Evolutionary conservation across 129 eudicot genomes (phyloP).

Genomic region (Dittrichia graveolens): DNA sequence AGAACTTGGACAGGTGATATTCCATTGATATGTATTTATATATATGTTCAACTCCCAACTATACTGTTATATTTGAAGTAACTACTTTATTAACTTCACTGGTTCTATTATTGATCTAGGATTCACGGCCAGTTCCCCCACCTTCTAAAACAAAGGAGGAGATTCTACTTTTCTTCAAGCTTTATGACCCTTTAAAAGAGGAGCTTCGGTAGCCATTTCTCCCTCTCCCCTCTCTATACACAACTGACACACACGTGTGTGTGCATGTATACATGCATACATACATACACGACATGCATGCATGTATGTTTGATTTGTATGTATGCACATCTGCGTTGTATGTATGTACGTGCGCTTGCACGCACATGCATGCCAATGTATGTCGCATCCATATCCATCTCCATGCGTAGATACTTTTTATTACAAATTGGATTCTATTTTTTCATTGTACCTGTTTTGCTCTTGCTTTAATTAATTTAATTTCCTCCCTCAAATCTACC

Average conservation of each 20-base stretch:
- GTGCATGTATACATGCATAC: neutral
- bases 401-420: no score
- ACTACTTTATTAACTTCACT: conserved; percentile 1
- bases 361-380: no score
- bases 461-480: neutral
- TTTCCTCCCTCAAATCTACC: neutral
- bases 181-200: conserved; percentile 84
- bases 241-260: neutral
- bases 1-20: conserved; percentile 63
- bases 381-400: no score
- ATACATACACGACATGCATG: neutral
- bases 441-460: neutral
- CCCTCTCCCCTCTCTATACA: neutral
- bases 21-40: neutral
- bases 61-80: neutral
- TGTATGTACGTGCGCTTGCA: no score
- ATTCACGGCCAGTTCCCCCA: conserved; percentile 61
- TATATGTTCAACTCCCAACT: neutral
- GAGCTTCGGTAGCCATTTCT: conserved; percentile 66
- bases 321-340: no score
- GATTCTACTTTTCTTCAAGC: conserved; percentile 78
- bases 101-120: conserved; percentile 49
- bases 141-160: conserved; percentile 83
- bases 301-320: no score
- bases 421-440: neutral